Conservation (phyloP, 1,284 basidiomycete genomes). For the Heterobasidion irregulare region DNA sequence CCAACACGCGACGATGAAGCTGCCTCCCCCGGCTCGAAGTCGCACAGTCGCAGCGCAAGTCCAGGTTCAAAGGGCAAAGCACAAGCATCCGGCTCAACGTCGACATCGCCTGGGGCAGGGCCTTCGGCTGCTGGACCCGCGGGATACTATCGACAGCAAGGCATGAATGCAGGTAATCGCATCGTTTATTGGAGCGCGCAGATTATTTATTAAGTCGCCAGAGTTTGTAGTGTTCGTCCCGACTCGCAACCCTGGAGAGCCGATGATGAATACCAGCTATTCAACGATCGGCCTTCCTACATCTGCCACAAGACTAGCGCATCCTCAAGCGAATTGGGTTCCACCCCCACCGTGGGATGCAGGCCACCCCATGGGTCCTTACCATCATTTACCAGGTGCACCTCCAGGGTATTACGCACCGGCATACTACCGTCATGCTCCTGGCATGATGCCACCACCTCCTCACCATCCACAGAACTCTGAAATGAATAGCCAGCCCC, state of each 20-base stretch:
- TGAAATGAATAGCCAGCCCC: not conserved
- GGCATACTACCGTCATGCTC: slow-evolving; percentile 29
- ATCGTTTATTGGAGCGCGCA: slow-evolving; percentile 16
- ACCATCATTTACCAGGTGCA: slow-evolving; percentile 10
- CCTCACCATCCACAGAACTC: slow-evolving; percentile 11
- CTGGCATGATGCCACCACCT: slow-evolving; percentile 14
- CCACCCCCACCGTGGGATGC: slow-evolving; percentile 25
- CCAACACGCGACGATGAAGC: slow-evolving; percentile 26
- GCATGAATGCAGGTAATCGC: slow-evolving; percentile 28
- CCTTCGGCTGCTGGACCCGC: slow-evolving; percentile 29
- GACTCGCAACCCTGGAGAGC: slow-evolving; percentile 16
- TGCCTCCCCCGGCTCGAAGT: slow-evolving; percentile 34
- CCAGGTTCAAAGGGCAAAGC: slow-evolving; percentile 30
- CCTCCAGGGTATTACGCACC: slow-evolving; percentile 19
- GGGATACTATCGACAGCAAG: slow-evolving; percentile 59
- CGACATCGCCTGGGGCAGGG: slow-evolving; percentile 18
- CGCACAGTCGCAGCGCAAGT: slow-evolving; percentile 39
- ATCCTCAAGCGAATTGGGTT: slow-evolving; percentile 22
- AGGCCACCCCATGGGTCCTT: slow-evolving; percentile 13
- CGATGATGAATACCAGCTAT: slow-evolving; percentile 23
- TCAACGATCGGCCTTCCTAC: slow-evolving; percentile 40
- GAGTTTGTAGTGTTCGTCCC: slow-evolving; percentile 13
- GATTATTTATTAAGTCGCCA: slow-evolving; percentile 1
- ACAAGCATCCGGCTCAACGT: slow-evolving; percentile 14
- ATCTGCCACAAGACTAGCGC: slow-evolving; percentile 39